A percentile compares a stretch with the other conserved stretches of the same genome.
Conservation (phyloP, 208 protist genomes). For the Tritrichomonas foetus region DNA sequence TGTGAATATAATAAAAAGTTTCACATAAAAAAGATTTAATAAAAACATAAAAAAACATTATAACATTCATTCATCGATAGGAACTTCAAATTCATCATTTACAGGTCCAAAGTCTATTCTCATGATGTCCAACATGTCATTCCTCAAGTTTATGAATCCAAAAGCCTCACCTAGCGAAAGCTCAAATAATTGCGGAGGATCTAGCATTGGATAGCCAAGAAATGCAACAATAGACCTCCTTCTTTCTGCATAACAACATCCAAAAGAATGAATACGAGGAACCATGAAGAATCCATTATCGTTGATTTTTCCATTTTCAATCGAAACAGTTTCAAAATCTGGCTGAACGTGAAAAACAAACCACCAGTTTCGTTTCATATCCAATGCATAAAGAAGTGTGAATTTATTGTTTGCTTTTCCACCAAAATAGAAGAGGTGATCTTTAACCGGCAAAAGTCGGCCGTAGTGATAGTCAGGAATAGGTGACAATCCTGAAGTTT, state of each 20-base stretch:
- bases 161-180: not conserved
- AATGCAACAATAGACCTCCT: not conserved
- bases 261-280: not conserved
- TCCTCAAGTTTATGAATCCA: not conserved
- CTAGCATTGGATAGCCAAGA: not conserved
- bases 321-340: slow-evolving; percentile 5
- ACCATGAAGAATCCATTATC: slow-evolving; percentile 26
- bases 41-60: no score
- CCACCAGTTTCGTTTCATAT: not conserved
- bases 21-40: no score
- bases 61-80: no score
- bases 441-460: not conserved
- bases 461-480: no score
- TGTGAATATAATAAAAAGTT: no score
- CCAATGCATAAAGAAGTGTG: not conserved
- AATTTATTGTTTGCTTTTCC: slow-evolving; percentile 24
- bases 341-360: not conserved
- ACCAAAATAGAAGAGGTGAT: not conserved
- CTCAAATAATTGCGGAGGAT: not conserved
- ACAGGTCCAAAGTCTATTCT: no score
- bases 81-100: no score
- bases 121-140: not conserved
- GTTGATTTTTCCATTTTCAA: not conserved
- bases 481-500: not conserved
- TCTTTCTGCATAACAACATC: not conserved